Evolutionary conservation across 345 rosid species (phyloP).

Genomic region (Syzygium grande): DNA sequence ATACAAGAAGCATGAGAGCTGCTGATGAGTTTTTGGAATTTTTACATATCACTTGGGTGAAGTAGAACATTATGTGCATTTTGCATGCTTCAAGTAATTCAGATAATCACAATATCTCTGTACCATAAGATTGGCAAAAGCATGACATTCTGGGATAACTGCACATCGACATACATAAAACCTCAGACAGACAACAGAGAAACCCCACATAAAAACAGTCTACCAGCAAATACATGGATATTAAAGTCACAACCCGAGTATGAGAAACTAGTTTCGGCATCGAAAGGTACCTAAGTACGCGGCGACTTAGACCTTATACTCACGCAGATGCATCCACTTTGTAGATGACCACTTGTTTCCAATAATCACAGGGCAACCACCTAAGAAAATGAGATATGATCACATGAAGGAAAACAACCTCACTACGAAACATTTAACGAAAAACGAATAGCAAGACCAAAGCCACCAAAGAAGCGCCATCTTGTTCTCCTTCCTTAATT

Average conservation of each 20-base stretch:
- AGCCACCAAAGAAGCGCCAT: background rate
- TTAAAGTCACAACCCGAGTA: background rate
- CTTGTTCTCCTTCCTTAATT: background rate
- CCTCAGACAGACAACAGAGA: background rate
- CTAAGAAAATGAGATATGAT: slow-evolving; percentile 16
- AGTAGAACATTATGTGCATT: background rate
- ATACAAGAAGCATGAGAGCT: background rate
- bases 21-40: background rate
- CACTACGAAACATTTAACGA: background rate
- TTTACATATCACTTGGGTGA: background rate
- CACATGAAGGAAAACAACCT: background rate
- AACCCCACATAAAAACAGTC: background rate
- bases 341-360: slow-evolving; percentile 97
- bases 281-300: slow-evolving; percentile 3
- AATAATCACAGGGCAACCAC: slow-evolving; percentile 83
- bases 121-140: background rate
- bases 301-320: slow-evolving; percentile 38
- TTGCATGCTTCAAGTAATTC: background rate
- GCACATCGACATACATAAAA: background rate
- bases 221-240: background rate
- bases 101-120: background rate
- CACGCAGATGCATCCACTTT: slow-evolving; percentile 83
- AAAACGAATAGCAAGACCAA: background rate
- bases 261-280: background rate
- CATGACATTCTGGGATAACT: background rate